Evolutionary conservation across 2,329 filamentous ascomycete genomes (phyloP).

Genomic region (Zymoseptoria tritici): DNA sequence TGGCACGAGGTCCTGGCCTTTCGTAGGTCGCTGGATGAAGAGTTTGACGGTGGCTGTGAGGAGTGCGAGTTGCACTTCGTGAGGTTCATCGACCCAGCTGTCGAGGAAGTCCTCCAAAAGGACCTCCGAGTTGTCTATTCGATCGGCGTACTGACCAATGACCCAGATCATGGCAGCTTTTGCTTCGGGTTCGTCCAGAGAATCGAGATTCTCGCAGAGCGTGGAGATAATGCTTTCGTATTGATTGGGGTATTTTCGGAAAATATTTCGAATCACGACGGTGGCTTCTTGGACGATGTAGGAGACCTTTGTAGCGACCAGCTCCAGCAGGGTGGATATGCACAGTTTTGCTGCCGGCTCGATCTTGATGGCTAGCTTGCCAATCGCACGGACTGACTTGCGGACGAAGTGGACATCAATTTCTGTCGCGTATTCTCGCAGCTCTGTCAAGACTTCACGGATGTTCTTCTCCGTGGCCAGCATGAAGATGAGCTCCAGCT

Average conservation of each 20-base stretch:
- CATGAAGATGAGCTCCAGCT: slow-evolving; percentile 98
- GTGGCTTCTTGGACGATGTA: slow-evolving; percentile 99
- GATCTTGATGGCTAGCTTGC: slow-evolving; percentile 97
- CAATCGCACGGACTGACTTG: slow-evolving; percentile 94
- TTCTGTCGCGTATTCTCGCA: slow-evolving; percentile 92
- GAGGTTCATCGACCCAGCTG: slow-evolving; percentile 85
- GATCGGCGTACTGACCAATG: slow-evolving; percentile 93
- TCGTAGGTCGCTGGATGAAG: slow-evolving; percentile 93
- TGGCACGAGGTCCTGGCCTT: slow-evolving; percentile 86
- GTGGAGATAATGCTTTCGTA: slow-evolving; percentile 97
- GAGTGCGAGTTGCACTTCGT: slow-evolving; percentile 90
- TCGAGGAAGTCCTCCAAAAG: slow-evolving; percentile 92
- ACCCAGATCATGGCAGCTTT: slow-evolving; percentile 99
- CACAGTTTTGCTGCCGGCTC: slow-evolving; percentile 85
- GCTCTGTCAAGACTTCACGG: slow-evolving; percentile 83
- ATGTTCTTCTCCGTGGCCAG: slow-evolving; percentile 93
- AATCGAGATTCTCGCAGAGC: slow-evolving; percentile 91
- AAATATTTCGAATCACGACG: slow-evolving; percentile 97
- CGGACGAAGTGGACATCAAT: slow-evolving; percentile 98
- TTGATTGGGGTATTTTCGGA: slow-evolving; percentile 97
- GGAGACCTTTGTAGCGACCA: slow-evolving; percentile 95
- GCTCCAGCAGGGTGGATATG: slow-evolving; percentile 84
- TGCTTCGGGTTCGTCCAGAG: slow-evolving; percentile 91
- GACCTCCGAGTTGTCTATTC: slow-evolving; percentile 93
- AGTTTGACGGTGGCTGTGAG: slow-evolving; percentile 95